phyloP scores from a whole-genome alignment of 2,329 filamentous ascomycete species.

The Ophioceras dolichostomum region DNA sequence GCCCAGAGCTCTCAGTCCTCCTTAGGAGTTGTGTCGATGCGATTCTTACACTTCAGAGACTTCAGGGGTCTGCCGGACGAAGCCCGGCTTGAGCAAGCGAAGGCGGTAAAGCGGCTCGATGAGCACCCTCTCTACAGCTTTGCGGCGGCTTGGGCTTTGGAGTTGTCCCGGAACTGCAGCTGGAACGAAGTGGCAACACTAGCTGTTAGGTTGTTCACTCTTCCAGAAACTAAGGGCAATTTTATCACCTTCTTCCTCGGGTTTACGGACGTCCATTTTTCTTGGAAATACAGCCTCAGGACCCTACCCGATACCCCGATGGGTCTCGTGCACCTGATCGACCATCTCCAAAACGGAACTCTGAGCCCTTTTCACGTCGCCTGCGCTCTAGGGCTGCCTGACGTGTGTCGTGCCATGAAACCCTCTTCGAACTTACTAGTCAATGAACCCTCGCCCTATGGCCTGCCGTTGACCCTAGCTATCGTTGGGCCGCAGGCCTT shows the following conservation, averaged over 20 bases:
- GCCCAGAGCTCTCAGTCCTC: background rate
- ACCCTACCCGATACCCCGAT: background rate
- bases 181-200: background rate
- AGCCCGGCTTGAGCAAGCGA: background rate
- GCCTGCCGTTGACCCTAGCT: background rate
- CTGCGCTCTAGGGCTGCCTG: background rate
- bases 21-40: background rate
- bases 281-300: background rate
- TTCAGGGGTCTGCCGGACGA: background rate
- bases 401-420: background rate
- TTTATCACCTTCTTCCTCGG: background rate
- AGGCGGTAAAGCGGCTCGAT: background rate
- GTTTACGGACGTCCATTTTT: background rate
- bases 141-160: constrained; percentile 1
- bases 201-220: background rate
- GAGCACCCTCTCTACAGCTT: constrained; percentile 1
- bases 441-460: background rate
- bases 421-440: background rate
- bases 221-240: background rate
- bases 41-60: background rate
- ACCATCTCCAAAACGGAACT: background rate
- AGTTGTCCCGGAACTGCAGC: background rate
- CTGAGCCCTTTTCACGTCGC: background rate
- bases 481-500: background rate
- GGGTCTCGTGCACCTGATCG: background rate